Conservation (phyloP, 2,329 filamentous ascomycete genomes). For the Claviceps cyperi region DNA sequence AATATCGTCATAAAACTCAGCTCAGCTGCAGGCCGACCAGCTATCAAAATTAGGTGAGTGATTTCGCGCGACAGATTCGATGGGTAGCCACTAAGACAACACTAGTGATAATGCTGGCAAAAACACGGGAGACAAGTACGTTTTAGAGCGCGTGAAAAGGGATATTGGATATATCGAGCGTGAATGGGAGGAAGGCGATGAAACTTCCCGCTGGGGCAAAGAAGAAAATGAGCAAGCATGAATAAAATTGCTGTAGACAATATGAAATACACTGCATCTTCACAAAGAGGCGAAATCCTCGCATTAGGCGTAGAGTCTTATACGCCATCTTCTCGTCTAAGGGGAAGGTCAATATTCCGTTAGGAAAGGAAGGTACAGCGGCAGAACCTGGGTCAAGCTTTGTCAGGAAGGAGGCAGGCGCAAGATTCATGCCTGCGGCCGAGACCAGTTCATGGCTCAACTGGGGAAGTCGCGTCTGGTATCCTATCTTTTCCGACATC, state of each 20-base stretch:
- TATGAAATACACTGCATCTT: neutral
- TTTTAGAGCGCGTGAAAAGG: constrained; percentile 71
- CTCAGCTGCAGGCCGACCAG: constrained; percentile 63
- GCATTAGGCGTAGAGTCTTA: neutral
- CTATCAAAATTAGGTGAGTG: constrained; percentile 67
- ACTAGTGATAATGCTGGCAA: constrained; percentile 68
- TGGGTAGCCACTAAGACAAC: constrained; percentile 7
- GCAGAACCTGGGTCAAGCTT: neutral
- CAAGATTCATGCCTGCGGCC: neutral
- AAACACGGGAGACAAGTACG: constrained; percentile 76
- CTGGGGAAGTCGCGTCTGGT: neutral
- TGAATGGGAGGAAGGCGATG: constrained; percentile 70
- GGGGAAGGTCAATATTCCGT: no score
- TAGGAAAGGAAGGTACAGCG: neutral
- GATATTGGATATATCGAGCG: constrained; percentile 77
- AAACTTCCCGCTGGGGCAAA: constrained; percentile 67
- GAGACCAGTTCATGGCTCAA: neutral
- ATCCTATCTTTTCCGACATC: neutral
- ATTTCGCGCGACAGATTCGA: neutral
- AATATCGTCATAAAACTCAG: constrained; percentile 98
- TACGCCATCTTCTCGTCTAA: neutral
- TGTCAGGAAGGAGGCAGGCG: neutral
- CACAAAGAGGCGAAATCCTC: neutral
- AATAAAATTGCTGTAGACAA: neutral
- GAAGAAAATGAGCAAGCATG: constrained; percentile 18